Base-by-base conservation (phyloP, 2,329 filamentous ascomycete species). In the Fusarium sp. region DNA sequence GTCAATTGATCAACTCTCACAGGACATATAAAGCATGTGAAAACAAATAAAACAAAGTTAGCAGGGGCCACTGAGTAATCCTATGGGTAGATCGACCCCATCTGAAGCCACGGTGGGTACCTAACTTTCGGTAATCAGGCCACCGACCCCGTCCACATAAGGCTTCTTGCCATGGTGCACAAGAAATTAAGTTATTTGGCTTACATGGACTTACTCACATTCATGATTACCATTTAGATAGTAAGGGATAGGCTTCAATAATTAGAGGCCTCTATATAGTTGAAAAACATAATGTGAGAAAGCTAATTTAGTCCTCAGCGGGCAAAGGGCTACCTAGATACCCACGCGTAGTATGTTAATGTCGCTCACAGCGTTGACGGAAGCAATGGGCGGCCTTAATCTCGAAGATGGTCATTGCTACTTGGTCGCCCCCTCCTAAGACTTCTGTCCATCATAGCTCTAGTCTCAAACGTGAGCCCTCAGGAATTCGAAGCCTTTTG, bases 21-120 rank as follows among this genome's bases (percentile, higher is more conserved):
- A 36, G 27, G 28, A 34, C n/a, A 50, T 50, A 18, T 36, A 15
- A 18, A 36, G 28, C 31, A 50, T 50, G n/a, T 50, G 46, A 50
- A 50, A 28, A n/a, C 34, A 28, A 34, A 50, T 50, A 34, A 8
- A 16, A 15, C n/a, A 15, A n/a, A 11, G 27, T 28, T 50, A 18
- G 28, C 13, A 12, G n/a, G 8, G 28, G 46, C 28, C 46, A 34
- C 27, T 50, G 46, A 50, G 46, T 18, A 50, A 16, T 30, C 27
- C 46, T 30, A 27, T 16, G 28, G 10, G 31, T n/a, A 50, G 28
- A 34, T 50, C 28, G 9, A 50, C 46, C 46, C 46, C 46, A 50
- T 50, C 46, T 28, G 31, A 50, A 27, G 46, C 31, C 46, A 50
- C 46, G 46, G 46, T 50, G 46, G 46, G 46, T 50, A 50, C 18